phyloP scores from a whole-genome alignment of 495 filamentous ascomycete genomes.

The Penicillium canariense region DNA sequence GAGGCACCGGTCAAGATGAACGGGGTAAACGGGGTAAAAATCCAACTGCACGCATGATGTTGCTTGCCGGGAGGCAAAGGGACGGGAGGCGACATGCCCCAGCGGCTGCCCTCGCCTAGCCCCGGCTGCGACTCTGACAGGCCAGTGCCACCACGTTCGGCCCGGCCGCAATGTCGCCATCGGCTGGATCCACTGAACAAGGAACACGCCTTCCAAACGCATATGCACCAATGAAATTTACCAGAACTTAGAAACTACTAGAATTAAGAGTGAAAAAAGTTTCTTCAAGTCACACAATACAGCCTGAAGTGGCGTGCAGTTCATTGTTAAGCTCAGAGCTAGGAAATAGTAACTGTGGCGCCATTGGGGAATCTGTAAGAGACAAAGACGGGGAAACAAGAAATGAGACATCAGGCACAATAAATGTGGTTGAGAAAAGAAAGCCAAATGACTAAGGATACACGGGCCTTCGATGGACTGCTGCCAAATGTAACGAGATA shows the following conservation, averaged over 20 bases:
- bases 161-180: constrained; percentile 15
- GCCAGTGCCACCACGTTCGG: background rate
- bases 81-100: background rate
- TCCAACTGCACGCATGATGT: background rate
- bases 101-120: constrained; percentile 12
- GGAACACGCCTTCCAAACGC: background rate
- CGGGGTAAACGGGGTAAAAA: background rate
- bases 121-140: background rate
- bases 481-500: constrained; percentile 11
- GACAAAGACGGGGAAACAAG: constrained; percentile 4
- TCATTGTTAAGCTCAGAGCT: constrained; percentile 22
- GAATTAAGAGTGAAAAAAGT: background rate
- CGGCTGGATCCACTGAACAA: background rate
- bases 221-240: background rate
- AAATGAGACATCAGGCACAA: background rate
- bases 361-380: constrained; percentile 26
- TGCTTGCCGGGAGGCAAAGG: background rate
- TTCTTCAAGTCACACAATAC: constrained; percentile 6
- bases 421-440: background rate
- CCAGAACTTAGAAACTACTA: background rate
- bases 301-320: constrained; percentile 12
- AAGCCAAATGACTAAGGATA: background rate
- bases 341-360: constrained; percentile 30
- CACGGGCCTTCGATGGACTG: constrained; percentile 19
- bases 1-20: background rate